phyloP scores from a whole-genome alignment of 805 yeast genomes.

The Saccharomycopsis fermentans region DNA sequence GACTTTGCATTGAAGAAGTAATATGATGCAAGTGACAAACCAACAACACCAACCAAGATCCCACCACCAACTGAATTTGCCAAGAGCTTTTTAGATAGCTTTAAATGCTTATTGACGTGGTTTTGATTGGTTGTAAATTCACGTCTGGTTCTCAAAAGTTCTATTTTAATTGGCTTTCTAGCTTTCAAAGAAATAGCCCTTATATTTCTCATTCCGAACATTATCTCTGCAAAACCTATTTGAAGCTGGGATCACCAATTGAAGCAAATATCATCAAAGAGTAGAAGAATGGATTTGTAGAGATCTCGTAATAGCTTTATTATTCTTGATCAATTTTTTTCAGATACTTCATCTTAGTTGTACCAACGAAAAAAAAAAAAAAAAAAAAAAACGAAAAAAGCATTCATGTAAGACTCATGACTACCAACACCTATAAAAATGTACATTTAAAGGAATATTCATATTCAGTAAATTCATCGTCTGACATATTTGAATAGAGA shows the following conservation, averaged over 20 bases:
- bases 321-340: too few species aligned
- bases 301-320: too few species aligned
- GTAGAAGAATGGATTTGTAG: too few species aligned
- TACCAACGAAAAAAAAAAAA: not conserved
- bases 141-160: not conserved
- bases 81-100: not conserved
- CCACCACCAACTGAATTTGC: not conserved
- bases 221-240: not conserved
- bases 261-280: too few species aligned
- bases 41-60: conserved; percentile 17
- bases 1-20: conserved; percentile 72
- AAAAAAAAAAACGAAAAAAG: not conserved
- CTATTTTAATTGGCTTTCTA: not conserved
- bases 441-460: not conserved
- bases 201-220: not conserved
- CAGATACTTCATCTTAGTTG: too few species aligned
- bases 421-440: too few species aligned
- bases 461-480: not conserved
- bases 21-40: conserved; percentile 34
- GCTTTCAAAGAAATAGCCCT: not conserved
- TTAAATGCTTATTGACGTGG: not conserved
- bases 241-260: not conserved
- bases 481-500: too few species aligned
- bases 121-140: not conserved
- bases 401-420: not conserved